Evolutionary conservation across 2,329 filamentous ascomycete genomes (phyloP), one percentile per base, ranked within the genome.

Genomic region (Fusarium sp.): DNA sequence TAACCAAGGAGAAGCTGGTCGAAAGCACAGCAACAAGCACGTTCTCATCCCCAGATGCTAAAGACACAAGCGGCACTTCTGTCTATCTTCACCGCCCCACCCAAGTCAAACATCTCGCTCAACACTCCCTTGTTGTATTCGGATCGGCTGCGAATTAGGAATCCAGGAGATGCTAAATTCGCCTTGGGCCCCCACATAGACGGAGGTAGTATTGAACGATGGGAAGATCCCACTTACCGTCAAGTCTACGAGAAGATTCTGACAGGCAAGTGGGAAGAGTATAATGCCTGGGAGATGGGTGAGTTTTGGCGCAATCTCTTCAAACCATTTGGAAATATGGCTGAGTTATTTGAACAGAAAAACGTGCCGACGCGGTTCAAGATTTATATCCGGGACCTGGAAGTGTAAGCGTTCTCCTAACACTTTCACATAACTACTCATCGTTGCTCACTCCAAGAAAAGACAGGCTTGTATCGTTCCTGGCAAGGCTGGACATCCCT

Each of bases 401-500:
- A 8, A 46, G 43, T 46, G 43, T 46, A 12, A 46, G 43, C 3
- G 15, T 18, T 46, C 43, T n/a, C n/a, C n/a, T n/a, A n/a, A n/a
- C n/a, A n/a, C n/a, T n/a, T n/a, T n/a, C n/a, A n/a, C n/a, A n/a
- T n/a, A n/a, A n/a, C n/a, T n/a, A n/a, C n/a, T n/a, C n/a, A n/a
- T n/a, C n/a, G n/a, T n/a, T n/a, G n/a, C n/a, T n/a, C n/a, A n/a
- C n/a, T n/a, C n/a, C n/a, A n/a, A n/a, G n/a, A n/a, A n/a, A n/a
- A n/a, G n/a, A n/a, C n/a, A n/a, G n/a, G n/a, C n/a, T n/a, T n/a
- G n/a, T n/a, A n/a, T n/a, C n/a, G n/a, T n/a, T n/a, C n/a, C n/a
- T 43, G 43, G 43, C 43, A 46, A 46, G 43, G 43, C 43, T 46
- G 43, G 43, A 46, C 43, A 12, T 46, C 43, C 43, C 43, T 46